Conservation (phyloP, 768 basidiomycete species). For the Crepidotus variabilis region DNA sequence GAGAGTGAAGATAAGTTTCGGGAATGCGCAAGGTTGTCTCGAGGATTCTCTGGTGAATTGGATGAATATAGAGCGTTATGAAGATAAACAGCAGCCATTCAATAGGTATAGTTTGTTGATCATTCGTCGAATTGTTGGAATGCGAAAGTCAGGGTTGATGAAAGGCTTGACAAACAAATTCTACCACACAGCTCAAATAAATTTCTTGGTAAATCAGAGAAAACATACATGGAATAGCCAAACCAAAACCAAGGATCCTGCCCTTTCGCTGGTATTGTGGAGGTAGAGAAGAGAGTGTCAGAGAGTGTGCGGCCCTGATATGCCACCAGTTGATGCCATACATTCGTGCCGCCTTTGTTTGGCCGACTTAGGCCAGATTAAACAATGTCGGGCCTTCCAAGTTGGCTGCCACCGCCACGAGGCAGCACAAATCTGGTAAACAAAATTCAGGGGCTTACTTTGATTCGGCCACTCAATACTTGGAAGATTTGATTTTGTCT, state of each 20-base stretch:
- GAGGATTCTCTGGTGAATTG: conserved; percentile 21
- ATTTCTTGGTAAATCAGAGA: background rate
- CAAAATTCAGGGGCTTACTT: no score
- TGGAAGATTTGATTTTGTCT: no score
- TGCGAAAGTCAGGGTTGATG: background rate
- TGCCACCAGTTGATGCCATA: background rate
- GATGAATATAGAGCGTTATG: conserved; percentile 48
- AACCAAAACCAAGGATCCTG: background rate
- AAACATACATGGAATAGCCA: background rate
- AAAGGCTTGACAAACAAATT: background rate
- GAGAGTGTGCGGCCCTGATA: background rate
- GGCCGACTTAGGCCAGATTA: background rate
- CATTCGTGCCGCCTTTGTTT: background rate
- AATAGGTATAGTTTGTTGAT: conserved; percentile 5
- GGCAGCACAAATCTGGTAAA: no score
- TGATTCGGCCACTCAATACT: no score
- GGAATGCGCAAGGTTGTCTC: conserved; percentile 38
- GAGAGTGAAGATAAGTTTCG: conserved; percentile 36
- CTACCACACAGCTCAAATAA: background rate
- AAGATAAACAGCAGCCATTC: conserved; percentile 59
- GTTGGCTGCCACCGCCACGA: no score
- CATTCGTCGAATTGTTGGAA: conserved; percentile 1
- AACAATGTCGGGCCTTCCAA: background rate
- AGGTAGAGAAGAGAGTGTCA: background rate
- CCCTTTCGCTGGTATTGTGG: background rate